Evolutionary conservation across 495 filamentous ascomycete genomes (phyloP), one percentile per base, ranked within the genome.

Genomic region (Platismatia glauca): DNA sequence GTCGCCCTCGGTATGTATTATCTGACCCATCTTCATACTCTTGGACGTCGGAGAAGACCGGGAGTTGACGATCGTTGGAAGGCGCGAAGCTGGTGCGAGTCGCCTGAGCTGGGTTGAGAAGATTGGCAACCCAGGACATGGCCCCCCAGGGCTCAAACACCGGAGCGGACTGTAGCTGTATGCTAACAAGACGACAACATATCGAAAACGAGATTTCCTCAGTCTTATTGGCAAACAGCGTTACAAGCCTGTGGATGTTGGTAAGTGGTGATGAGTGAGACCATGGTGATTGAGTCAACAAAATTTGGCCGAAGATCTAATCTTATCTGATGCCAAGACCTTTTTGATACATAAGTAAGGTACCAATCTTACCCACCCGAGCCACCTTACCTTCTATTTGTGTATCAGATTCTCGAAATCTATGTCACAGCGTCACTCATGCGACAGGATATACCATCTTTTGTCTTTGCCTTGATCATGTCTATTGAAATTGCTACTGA

Each of bases 111-210:
- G 65, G 33, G 22, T 55, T 58, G 39, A 67, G 58, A 43, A 67
- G 61, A 34, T 52, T 62, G 57, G 39, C 61, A 56, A 67, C 48
- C 65, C 65, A 67, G 65, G 65, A 67, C 65, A 67, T 67, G 50
- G 35, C 61, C 61, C 57, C 56, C 31, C 41, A 53, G 57, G 60
- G 56, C 38, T 57, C 55, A 44, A 33, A 20, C 29, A 35, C 60
- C 41, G 22, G 39, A 20, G 53, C 22, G 16, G 35, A 41, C 29
- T 24, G 8, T 57, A 35, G 20, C 12, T 20, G 27, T 4, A 38
- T 18, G 8, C 22, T 35, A 37, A 18, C 12, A 1, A 34, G 38
- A 57, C 39, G 29, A 34, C 2, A 31, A 31, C 48, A 52, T 52
- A 6, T 29, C 27, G 48, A 12, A 11, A 11, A 46, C n/a, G 9